phyloP scores from a whole-genome alignment of 2,329 filamentous ascomycete genomes.

The Fonsecaea multimorphosa region DNA sequence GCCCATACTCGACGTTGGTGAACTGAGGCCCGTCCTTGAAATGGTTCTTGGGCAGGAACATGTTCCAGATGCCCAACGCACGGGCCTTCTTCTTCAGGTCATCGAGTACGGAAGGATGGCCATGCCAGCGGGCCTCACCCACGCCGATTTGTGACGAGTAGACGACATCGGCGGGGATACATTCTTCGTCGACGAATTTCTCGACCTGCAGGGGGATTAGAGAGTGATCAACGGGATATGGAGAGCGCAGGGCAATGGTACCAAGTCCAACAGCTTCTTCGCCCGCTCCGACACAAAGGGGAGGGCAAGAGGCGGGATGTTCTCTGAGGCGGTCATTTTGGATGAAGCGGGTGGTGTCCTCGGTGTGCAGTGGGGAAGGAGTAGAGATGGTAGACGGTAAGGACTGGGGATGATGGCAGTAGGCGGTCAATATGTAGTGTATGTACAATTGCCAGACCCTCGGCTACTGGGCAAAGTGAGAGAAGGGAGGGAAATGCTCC shows the following conservation, averaged over 20 bases:
- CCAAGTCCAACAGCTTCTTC: slow-evolving; percentile 79
- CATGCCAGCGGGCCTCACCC: slow-evolving; percentile 72
- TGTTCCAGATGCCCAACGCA: slow-evolving; percentile 91
- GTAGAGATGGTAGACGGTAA: neutral
- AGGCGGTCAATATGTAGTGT: neutral
- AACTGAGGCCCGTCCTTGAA: slow-evolving; percentile 89
- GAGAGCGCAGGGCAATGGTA: slow-evolving; percentile 53
- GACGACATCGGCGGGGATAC: slow-evolving; percentile 81
- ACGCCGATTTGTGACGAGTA: slow-evolving; percentile 79
- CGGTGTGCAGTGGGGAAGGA: neutral
- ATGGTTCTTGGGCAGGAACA: slow-evolving; percentile 94
- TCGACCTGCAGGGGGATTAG: slow-evolving; percentile 65
- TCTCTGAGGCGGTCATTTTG: slow-evolving; percentile 51
- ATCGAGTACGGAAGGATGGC: slow-evolving; percentile 81
- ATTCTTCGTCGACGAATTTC: slow-evolving; percentile 97
- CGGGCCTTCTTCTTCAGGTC: slow-evolving; percentile 85
- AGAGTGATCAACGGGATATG: neutral
- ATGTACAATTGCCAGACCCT: neutral
- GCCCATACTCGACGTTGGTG: slow-evolving; percentile 91
- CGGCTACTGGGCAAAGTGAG: neutral
- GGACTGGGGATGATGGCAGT: neutral
- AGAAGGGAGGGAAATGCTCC: neutral
- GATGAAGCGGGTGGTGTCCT: neutral
- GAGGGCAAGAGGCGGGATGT: slow-evolving; percentile 63
- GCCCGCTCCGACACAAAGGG: slow-evolving; percentile 81